Evolutionary conservation across 345 rosid species (phyloP).

Genomic region (Lumnitzera littorea): DNA sequence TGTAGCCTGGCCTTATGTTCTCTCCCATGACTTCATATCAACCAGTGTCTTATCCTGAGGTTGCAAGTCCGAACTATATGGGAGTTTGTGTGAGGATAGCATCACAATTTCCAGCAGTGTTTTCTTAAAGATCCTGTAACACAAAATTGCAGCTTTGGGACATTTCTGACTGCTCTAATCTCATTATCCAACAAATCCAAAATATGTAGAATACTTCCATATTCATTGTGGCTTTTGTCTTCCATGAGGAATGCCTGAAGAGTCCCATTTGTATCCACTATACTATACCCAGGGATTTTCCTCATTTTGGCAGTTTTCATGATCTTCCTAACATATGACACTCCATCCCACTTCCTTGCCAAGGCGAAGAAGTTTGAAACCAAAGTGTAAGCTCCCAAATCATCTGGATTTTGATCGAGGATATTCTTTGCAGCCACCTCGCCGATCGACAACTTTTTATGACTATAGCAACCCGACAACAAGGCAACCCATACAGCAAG

Average conservation of each 20-base stretch:
- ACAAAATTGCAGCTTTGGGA: background rate
- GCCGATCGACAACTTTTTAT: conserved; percentile 40
- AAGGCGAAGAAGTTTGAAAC: conserved; percentile 66
- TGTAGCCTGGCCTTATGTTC: too few species aligned
- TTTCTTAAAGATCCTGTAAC: too few species aligned
- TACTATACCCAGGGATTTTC: conserved; percentile 65
- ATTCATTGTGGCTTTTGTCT: conserved; percentile 48
- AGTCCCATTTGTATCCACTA: conserved; percentile 50
- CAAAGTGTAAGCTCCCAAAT: conserved; percentile 46
- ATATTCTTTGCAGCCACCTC: conserved; percentile 54
- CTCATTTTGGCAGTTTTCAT: conserved; percentile 46
- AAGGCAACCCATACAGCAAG: conserved; percentile 67
- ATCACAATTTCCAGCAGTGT: too few species aligned
- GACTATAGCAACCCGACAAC: conserved; percentile 66
- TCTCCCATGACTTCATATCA: too few species aligned
- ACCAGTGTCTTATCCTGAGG: too few species aligned
- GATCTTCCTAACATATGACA: conserved; percentile 42
- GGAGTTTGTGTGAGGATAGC: too few species aligned
- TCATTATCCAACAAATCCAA: conserved; percentile 35
- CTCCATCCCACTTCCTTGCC: conserved; percentile 50
- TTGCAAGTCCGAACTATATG: too few species aligned
- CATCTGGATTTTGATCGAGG: conserved; percentile 47
- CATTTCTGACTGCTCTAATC: conserved; percentile 26
- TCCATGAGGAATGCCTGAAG: conserved; percentile 50
- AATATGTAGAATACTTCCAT: conserved; percentile 26